Evolutionary conservation across 225 moss, liverwort and hornwort genomes (phyloP).

Genomic region (Bryum argenteum): DNA sequence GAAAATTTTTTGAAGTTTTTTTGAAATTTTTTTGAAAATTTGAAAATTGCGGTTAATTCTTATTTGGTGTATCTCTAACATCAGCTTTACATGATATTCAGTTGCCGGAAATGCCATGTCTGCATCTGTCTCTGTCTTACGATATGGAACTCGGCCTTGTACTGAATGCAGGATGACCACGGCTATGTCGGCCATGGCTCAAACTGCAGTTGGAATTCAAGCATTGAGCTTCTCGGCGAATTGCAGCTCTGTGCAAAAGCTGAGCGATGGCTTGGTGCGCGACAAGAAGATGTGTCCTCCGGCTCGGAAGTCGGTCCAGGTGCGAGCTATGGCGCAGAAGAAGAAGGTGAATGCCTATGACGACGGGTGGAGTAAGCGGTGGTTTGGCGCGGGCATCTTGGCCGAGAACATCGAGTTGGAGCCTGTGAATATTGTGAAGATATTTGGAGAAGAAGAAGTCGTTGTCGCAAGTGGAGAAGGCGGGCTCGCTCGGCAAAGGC

Average conservation of each 20-base stretch:
- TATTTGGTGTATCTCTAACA: no score
- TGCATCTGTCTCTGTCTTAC: no score
- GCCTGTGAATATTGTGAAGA: slow-evolving; percentile 76
- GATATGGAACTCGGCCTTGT: no score
- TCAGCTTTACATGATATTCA: no score
- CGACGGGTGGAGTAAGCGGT: slow-evolving; percentile 87
- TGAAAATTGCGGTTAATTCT: no score
- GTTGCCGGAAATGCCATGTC: no score
- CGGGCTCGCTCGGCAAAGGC: slow-evolving; percentile 87
- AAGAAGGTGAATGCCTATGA: slow-evolving; percentile 96
- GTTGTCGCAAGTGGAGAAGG: slow-evolving; percentile 84
- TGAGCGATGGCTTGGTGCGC: slow-evolving; percentile 48
- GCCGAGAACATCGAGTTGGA: slow-evolving; percentile 75
- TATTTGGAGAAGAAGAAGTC: slow-evolving; percentile 90
- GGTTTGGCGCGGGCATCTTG: slow-evolving; percentile 94
- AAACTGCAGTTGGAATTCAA: slow-evolving; percentile 33
- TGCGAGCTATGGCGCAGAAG: slow-evolving; percentile 85
- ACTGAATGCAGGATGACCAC: not conserved
- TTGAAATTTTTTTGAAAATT: no score
- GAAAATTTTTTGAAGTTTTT: no score
- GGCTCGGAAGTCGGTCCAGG: slow-evolving; percentile 29
- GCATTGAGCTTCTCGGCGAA: slow-evolving; percentile 52
- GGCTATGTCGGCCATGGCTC: slow-evolving; percentile 55
- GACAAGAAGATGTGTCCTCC: slow-evolving; percentile 39
- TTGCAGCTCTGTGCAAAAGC: slow-evolving; percentile 51